Evolutionary conservation across 768 basidiomycete species (phyloP).

Genomic region (Leccinum olivaceopallidum): DNA sequence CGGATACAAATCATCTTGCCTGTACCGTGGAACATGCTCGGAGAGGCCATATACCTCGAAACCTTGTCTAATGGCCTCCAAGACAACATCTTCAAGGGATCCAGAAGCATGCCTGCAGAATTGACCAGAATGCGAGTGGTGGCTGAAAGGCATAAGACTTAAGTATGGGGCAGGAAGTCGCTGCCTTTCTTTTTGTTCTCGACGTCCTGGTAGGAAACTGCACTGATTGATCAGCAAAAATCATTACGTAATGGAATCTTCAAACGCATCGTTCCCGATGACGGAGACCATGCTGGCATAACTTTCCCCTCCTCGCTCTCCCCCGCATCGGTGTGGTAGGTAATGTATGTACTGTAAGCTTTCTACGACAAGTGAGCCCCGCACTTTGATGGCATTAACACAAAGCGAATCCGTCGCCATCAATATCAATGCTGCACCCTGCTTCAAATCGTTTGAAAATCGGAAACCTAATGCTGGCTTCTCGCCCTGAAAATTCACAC

Average conservation of each 20-base stretch:
- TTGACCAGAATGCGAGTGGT: constrained; percentile 92
- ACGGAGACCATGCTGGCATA: background rate
- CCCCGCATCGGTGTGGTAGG: background rate
- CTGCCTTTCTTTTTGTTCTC: constrained; percentile 2
- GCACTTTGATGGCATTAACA: constrained; percentile 24
- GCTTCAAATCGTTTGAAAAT: constrained; percentile 30
- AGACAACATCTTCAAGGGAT: constrained; percentile 75
- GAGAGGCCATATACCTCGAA: constrained; percentile 86
- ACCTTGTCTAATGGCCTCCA: constrained; percentile 73
- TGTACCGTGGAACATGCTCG: constrained; percentile 92
- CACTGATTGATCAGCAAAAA: background rate
- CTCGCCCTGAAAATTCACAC: constrained; percentile 31
- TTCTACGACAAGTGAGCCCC: constrained; percentile 16
- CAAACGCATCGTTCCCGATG: background rate
- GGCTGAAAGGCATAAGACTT: constrained; percentile 62
- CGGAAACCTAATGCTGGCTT: constrained; percentile 30
- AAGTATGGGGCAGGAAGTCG: background rate
- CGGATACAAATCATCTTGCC: constrained; percentile 81
- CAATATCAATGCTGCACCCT: constrained; percentile 10
- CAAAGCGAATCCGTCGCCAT: constrained; percentile 18
- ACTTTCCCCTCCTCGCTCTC: background rate
- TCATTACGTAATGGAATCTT: constrained; percentile 21
- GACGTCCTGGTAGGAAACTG: constrained; percentile 2
- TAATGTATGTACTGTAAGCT: background rate
- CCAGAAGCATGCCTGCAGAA: constrained; percentile 92